Conservation (phyloP, 2,329 filamentous ascomycete genomes). For the Furcasterigmium sp. region DNA sequence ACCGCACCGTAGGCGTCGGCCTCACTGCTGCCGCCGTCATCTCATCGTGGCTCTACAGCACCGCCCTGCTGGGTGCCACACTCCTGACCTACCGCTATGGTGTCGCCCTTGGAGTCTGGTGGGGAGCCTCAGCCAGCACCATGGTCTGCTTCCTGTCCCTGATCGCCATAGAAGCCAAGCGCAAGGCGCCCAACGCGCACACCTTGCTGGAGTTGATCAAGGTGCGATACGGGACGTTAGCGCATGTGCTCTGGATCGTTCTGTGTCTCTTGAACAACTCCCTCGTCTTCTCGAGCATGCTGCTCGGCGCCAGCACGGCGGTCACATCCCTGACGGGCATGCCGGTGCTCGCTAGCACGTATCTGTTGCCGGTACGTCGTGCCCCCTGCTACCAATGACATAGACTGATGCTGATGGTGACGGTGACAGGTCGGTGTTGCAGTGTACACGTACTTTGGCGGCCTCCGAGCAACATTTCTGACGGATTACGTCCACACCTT, state of each 20-base stretch:
- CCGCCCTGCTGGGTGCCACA: no score
- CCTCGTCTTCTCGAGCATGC: constrained; percentile 59
- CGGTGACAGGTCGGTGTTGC: no score
- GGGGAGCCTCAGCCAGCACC: no score
- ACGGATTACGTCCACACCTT: constrained; percentile 77
- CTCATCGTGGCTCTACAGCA: no score
- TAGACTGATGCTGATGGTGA: no score
- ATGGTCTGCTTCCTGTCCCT: no score
- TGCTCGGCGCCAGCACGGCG: constrained; percentile 74
- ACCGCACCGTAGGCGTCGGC: no score
- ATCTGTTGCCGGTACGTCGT: constrained; percentile 71
- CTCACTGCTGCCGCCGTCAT: no score
- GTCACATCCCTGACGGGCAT: constrained; percentile 45
- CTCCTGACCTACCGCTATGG: no score
- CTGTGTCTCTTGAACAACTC: constrained; percentile 77
- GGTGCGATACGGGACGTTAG: constrained; percentile 61
- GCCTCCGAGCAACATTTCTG: constrained; percentile 73
- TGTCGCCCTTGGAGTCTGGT: no score
- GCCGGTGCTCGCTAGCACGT: constrained; percentile 65
- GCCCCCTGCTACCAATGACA: no score
- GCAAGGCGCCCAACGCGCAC: constrained; percentile 73
- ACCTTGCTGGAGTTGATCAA: constrained; percentile 70
- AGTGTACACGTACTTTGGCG: constrained; percentile 37
- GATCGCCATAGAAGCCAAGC: constrained; percentile 76
- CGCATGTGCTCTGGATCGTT: constrained; percentile 68